Conservation (phyloP, 192 early-diverging fungal species). For the Coemansia sp. region DNA sequence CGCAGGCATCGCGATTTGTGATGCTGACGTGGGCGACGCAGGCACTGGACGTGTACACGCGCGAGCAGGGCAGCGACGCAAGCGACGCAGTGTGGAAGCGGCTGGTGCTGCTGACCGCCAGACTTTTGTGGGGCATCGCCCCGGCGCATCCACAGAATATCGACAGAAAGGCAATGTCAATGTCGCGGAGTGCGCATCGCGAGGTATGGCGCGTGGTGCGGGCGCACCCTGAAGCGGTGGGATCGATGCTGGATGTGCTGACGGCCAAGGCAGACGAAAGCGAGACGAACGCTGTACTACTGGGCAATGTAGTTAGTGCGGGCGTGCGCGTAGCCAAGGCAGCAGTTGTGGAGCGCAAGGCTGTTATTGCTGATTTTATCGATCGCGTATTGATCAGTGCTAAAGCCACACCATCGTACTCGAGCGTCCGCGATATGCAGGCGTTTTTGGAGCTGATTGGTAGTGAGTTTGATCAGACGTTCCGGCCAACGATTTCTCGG, state of each 20-base stretch:
- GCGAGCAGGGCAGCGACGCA: conserved; percentile 49
- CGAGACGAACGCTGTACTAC: conserved; percentile 54
- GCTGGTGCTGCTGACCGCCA: conserved; percentile 54
- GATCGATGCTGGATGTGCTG: conserved; percentile 52
- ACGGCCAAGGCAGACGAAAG: conserved; percentile 36
- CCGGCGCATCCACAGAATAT: conserved; percentile 28
- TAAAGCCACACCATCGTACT: conserved; percentile 22
- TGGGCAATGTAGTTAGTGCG: conserved; percentile 62
- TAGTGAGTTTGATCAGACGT: conserved; percentile 55
- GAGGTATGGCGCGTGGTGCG: conserved; percentile 46
- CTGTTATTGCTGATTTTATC: conserved; percentile 27
- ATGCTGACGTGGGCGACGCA: conserved; percentile 64
- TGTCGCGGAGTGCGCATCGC: conserved; percentile 43
- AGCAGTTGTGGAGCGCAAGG: conserved; percentile 43
- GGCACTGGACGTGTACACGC: conserved; percentile 37
- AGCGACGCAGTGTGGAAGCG: conserved; percentile 52
- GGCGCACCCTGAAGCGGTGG: conserved; percentile 41
- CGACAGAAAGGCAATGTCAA: conserved; percentile 24
- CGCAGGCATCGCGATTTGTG: conserved; percentile 59
- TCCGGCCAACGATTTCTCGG: conserved; percentile 65
- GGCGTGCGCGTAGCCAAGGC: conserved; percentile 53
- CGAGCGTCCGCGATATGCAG: conserved; percentile 46
- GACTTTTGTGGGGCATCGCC: conserved; percentile 57
- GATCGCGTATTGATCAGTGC: conserved; percentile 21
- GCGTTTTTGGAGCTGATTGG: conserved; percentile 61